Evolutionary conservation across 352 stramenopile species (phyloP).

Genomic region (Aphanomyces euteiches): DNA sequence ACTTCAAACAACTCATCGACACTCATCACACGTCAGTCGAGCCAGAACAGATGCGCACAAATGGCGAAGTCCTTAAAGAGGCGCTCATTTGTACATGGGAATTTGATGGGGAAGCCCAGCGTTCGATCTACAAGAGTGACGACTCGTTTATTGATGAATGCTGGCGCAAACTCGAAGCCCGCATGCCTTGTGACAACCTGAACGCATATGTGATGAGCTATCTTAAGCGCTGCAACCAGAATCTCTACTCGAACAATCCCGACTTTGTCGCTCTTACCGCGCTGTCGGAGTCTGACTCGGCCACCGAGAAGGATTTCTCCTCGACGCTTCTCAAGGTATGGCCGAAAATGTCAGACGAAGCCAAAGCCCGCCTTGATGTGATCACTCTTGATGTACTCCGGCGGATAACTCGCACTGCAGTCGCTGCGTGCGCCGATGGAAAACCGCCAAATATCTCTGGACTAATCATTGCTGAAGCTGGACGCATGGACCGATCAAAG

Average conservation of each 20-base stretch:
- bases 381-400: neutral
- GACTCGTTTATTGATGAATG: constrained; percentile 72
- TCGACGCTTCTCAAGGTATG: constrained; percentile 3
- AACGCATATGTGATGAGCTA: constrained; percentile 28
- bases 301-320: neutral
- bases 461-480: neutral
- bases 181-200: constrained; percentile 26
- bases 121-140: constrained; percentile 74
- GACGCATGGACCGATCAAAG: neutral
- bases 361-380: neutral
- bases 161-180: constrained; percentile 69
- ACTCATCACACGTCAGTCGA: constrained; percentile 18
- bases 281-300: neutral
- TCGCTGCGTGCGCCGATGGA: neutral
- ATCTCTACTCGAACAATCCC: constrained; percentile 10
- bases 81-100: constrained; percentile 84
- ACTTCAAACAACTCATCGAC: constrained; percentile 33
- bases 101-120: constrained; percentile 56
- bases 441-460: constrained; percentile 7
- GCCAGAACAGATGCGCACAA: constrained; percentile 21
- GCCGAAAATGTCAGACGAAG: neutral
- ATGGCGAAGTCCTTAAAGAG: constrained; percentile 52
- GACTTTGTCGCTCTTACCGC: constrained; percentile 8
- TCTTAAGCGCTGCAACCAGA: constrained; percentile 26
- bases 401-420: neutral